Conservation (phyloP, 495 filamentous ascomycete species). For the Aspergillus steynii region DNA sequence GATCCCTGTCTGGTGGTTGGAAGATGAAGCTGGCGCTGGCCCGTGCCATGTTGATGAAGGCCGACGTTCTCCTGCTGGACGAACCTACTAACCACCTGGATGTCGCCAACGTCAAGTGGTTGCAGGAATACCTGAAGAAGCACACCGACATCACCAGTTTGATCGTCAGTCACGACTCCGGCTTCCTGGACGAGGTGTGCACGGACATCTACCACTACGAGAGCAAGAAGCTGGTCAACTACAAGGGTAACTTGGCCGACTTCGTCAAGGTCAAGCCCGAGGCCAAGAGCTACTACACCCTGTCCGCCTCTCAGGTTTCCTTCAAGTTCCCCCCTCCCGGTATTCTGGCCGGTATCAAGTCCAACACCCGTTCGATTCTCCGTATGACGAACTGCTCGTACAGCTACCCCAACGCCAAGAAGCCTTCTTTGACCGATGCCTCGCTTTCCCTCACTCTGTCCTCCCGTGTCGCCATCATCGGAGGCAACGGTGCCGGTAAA, state of each 20-base stretch:
- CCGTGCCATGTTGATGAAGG: constrained; percentile 92
- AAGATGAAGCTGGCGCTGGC: constrained; percentile 99
- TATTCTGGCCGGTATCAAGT: constrained; percentile 94
- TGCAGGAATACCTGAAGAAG: constrained; percentile 90
- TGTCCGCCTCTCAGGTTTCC: constrained; percentile 83
- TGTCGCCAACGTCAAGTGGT: constrained; percentile 93
- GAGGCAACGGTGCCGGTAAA: constrained; percentile 97
- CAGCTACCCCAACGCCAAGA: constrained; percentile 82
- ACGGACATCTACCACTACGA: constrained; percentile 99
- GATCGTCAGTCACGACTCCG: constrained; percentile 98
- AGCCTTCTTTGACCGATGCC: constrained; percentile 86
- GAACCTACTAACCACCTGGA: constrained; percentile 99
- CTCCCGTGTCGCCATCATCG: constrained; percentile 92
- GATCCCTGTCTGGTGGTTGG: constrained; percentile 97
- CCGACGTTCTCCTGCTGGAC: constrained; percentile 93
- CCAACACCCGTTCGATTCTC: constrained; percentile 86
- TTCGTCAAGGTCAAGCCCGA: constrained; percentile 95
- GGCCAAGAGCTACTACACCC: constrained; percentile 97
- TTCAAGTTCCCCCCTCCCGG: constrained; percentile 98
- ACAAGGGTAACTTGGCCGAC: constrained; percentile 89
- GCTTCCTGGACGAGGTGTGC: constrained; percentile 94
- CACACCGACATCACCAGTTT: constrained; percentile 96
- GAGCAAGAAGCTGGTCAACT: constrained; percentile 91
- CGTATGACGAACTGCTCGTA: constrained; percentile 91
- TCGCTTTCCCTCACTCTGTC: constrained; percentile 84